phyloP scores from a whole-genome alignment of 148 eudicot species.

The Simmondsia chinensis region DNA sequence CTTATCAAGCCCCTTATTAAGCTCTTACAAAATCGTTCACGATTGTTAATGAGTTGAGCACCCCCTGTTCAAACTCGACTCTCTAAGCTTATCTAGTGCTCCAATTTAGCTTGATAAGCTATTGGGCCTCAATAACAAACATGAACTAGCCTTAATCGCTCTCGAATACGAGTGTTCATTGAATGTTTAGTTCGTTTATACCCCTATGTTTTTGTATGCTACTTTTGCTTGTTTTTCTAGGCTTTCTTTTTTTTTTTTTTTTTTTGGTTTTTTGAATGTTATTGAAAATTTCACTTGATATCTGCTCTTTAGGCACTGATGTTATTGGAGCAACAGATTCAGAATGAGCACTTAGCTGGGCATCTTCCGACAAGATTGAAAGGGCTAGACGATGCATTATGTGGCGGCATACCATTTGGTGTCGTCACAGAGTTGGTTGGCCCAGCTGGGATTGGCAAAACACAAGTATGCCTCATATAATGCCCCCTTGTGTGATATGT shows the following conservation, averaged over 20 bases:
- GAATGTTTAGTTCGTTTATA: no score
- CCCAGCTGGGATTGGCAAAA: conserved; percentile 91
- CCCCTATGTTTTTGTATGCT: no score
- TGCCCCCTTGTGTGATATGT: no score
- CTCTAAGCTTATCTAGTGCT: no score
- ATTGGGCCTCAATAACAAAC: no score
- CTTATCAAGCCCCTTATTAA: no score
- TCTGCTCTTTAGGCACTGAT: conserved; percentile 40
- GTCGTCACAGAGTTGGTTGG: conserved; percentile 87
- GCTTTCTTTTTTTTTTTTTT: not conserved
- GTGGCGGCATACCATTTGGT: conserved; percentile 93
- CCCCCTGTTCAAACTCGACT: no score
- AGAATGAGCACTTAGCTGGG: conserved; percentile 54
- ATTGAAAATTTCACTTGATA: conserved; percentile 1
- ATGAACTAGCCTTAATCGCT: no score
- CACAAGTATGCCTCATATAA: conserved; percentile 63
- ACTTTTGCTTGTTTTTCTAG: not conserved
- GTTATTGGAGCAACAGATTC: conserved; percentile 42
- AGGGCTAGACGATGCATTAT: conserved; percentile 73
- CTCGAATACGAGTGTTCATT: no score
- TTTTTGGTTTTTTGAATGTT: conserved; percentile 6
- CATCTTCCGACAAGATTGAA: conserved; percentile 74
- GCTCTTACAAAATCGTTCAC: no score
- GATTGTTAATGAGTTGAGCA: no score
- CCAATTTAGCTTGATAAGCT: no score